Percentiles rank a stretch among this genome's conserved stretches.
Conservation (phyloP, 345 rosid species). For the Moricandia arvensis region DNA sequence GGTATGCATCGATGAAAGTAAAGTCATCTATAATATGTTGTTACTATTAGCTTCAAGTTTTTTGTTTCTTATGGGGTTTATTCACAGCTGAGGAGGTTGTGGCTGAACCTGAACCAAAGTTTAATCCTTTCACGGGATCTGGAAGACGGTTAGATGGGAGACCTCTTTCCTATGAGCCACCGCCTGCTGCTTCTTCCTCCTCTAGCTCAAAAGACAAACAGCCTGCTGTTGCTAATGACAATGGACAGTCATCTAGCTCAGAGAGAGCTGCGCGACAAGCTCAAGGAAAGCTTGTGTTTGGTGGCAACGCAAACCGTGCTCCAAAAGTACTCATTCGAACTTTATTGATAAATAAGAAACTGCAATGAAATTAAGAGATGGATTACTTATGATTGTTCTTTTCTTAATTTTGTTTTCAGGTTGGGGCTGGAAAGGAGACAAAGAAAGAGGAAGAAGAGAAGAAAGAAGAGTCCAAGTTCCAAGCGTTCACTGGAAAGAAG, state of each 20-base stretch:
- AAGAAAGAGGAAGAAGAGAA: conserved; percentile 56
- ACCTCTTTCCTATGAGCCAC: conserved; percentile 52
- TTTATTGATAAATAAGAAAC: background rate
- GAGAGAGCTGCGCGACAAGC: conserved; percentile 51
- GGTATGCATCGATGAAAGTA: conserved; percentile 40
- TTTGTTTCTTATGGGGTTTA: background rate
- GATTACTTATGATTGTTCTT: background rate
- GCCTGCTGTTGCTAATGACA: conserved; percentile 49
- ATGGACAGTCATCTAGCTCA: conserved; percentile 45
- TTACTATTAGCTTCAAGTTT: background rate
- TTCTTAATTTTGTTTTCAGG: conserved; percentile 6
- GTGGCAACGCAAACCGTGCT: conserved; percentile 53
- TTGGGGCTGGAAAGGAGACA: conserved; percentile 52
- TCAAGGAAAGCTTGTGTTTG: conserved; percentile 95
- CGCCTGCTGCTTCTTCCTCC: conserved; percentile 42
- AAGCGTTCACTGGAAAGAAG: conserved; percentile 84
- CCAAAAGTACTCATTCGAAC: conserved; percentile 47
- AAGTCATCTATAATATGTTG: background rate
- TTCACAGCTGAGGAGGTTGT: conserved; percentile 65
- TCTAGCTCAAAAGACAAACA: conserved; percentile 49
- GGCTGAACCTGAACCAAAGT: conserved; percentile 62
- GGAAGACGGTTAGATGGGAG: conserved; percentile 93
- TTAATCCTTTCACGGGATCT: conserved; percentile 76
- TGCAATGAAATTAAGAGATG: conserved; percentile 10
- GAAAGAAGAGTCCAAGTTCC: conserved; percentile 84